Conservation (phyloP, 148 eudicot genomes). For the Dianthus caryophyllus region DNA sequence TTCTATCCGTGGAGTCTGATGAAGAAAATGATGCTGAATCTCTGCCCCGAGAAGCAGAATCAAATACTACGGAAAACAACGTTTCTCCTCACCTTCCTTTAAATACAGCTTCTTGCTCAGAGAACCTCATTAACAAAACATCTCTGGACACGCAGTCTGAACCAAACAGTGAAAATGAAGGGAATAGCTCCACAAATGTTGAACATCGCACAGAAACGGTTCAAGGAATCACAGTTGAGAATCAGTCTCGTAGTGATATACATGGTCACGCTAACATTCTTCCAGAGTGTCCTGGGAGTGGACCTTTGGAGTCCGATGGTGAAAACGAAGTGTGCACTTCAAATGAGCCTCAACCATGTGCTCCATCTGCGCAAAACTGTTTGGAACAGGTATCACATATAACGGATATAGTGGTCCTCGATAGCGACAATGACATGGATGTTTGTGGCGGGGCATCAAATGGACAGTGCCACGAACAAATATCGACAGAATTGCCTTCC, state of each 20-base stretch:
- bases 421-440: slow-evolving; percentile 9
- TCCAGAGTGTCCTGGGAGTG: slow-evolving; percentile 6
- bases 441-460: slow-evolving; percentile 6
- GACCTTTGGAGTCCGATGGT: slow-evolving; percentile 20
- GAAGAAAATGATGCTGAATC: slow-evolving; percentile 22
- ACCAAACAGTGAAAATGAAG: slow-evolving; percentile 8
- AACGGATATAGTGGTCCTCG: not conserved
- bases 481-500: not conserved
- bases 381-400: slow-evolving; percentile 3
- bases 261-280: not conserved
- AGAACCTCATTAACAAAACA: slow-evolving; percentile 1
- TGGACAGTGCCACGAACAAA: slow-evolving; percentile 9
- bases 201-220: slow-evolving; percentile 2
- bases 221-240: not conserved
- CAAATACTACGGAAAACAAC: not conserved
- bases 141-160: not conserved
- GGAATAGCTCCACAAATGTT: slow-evolving; percentile 21
- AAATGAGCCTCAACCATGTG: slow-evolving; percentile 1
- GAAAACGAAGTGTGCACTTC: slow-evolving; percentile 18
- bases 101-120: not conserved
- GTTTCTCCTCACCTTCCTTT: not conserved
- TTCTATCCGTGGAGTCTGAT: slow-evolving; percentile 10
- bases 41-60: slow-evolving; percentile 2
- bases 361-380: slow-evolving; percentile 3
- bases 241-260: not conserved